phyloP scores from a whole-genome alignment of 2,329 filamentous ascomycete genomes.

The Graphiopsis chlorocephala region DNA sequence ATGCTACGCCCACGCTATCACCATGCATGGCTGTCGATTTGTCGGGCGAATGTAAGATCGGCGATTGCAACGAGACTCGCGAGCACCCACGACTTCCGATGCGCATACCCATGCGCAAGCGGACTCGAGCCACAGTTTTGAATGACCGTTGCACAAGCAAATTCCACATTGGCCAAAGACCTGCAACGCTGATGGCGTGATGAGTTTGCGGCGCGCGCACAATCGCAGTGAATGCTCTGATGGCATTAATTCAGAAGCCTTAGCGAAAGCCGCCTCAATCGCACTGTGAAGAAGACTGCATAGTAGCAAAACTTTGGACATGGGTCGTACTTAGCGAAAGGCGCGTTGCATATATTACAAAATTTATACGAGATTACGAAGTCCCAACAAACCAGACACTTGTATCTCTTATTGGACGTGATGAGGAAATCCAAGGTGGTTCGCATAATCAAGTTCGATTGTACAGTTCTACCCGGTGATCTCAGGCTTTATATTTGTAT shows the following conservation, averaged over 20 bases:
- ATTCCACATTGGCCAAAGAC: background rate
- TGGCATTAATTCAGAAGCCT: background rate
- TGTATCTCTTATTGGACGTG: no score
- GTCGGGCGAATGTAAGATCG: background rate
- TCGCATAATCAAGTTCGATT: background rate
- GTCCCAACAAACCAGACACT: no score
- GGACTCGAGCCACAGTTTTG: background rate
- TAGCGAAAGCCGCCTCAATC: background rate
- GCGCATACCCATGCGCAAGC: background rate
- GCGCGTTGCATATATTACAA: background rate
- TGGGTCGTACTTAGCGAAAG: background rate
- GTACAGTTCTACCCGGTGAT: background rate
- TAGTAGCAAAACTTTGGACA: background rate
- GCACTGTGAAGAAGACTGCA: background rate
- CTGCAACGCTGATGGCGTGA: background rate
- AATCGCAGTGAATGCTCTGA: background rate
- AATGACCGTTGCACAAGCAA: no score
- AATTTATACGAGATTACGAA: conserved; percentile 2
- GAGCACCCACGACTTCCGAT: background rate
- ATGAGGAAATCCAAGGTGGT: background rate
- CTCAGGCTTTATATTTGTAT: background rate
- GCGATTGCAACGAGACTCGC: background rate
- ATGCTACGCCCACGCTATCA: background rate
- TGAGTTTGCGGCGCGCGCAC: background rate
- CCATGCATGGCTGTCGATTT: background rate